A percentile compares a stretch with the other conserved stretches of the same genome.
phyloP scores from a whole-genome alignment of 2,329 filamentous ascomycete species.

The Ascochyta lentis region DNA sequence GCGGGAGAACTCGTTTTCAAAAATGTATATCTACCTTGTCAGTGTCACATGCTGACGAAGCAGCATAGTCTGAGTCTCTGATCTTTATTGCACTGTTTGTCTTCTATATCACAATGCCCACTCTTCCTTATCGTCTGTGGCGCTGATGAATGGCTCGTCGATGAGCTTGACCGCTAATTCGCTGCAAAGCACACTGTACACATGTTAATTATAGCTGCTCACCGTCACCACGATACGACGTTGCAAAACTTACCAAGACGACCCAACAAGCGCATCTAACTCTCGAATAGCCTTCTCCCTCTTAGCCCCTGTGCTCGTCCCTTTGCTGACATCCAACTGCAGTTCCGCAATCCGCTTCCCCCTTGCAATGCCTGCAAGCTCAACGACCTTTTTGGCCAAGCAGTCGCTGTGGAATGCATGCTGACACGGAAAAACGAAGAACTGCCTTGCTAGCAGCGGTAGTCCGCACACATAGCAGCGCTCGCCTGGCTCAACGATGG shows the following conservation, averaged over 20 bases:
- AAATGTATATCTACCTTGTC: too few relatives aligned
- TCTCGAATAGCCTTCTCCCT: constrained; percentile 86
- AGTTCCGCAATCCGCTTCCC: constrained; percentile 83
- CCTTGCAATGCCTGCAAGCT: constrained; percentile 77
- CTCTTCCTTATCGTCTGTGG: constrained; percentile 75
- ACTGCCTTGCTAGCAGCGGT: constrained; percentile 86
- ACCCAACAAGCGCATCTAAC: constrained; percentile 88
- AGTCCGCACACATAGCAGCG: constrained; percentile 88
- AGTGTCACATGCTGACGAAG: not conserved
- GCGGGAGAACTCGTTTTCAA: too few relatives aligned
- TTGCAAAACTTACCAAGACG: constrained; percentile 73
- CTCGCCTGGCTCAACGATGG: constrained; percentile 95
- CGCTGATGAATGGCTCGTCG: constrained; percentile 86
- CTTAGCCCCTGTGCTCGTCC: constrained; percentile 70
- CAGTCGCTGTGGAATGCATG: constrained; percentile 98
- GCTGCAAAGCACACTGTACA: constrained; percentile 81
- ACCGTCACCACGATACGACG: not conserved
- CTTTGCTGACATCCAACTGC: constrained; percentile 82
- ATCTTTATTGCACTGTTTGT: too few relatives aligned
- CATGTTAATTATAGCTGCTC: constrained; percentile 24
- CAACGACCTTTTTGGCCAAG: constrained; percentile 82
- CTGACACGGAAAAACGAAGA: constrained; percentile 98
- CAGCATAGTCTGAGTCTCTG: too few relatives aligned
- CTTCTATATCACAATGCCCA: constrained; percentile 66
- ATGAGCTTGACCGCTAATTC: constrained; percentile 94